phyloP scores from a whole-genome alignment of 176 grass and related monocot species.

The Miscanthus lutarioriparius region DNA sequence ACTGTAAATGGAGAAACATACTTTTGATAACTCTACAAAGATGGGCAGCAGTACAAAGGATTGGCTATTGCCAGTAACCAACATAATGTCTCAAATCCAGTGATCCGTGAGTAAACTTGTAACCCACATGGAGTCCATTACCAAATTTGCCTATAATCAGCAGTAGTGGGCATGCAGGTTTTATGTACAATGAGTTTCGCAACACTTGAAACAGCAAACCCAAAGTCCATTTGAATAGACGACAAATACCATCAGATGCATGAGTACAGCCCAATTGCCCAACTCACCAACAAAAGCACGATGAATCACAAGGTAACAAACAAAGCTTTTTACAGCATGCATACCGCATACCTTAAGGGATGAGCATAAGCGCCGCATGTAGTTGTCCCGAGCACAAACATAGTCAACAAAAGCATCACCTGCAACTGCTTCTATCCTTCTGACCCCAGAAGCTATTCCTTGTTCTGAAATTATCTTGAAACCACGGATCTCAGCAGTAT shows the following conservation, averaged over 20 bases:
- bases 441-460: constrained; percentile 92
- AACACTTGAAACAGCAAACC: constrained; percentile 14
- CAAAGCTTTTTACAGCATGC: constrained; percentile 3
- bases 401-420: constrained; percentile 94
- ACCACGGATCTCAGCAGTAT: constrained; percentile 87
- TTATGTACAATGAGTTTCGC: not conserved
- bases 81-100: constrained; percentile 15
- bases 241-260: not conserved
- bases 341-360: constrained; percentile 62
- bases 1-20: not conserved
- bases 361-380: constrained; percentile 77
- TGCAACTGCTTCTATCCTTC: constrained; percentile 93
- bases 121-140: not conserved
- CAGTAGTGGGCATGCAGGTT: not conserved
- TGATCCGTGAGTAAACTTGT: not conserved
- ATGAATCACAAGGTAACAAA: not conserved
- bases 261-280: not conserved
- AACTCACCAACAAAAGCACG: not conserved
- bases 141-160: constrained; percentile 13
- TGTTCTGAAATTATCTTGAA: constrained; percentile 98
- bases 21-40: not conserved
- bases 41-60: not conserved
- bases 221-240: constrained; percentile 15
- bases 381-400: constrained; percentile 80
- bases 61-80: not conserved